Evolutionary conservation across 495 filamentous ascomycete species (phyloP).

Genomic region (Penicillium ucsense): DNA sequence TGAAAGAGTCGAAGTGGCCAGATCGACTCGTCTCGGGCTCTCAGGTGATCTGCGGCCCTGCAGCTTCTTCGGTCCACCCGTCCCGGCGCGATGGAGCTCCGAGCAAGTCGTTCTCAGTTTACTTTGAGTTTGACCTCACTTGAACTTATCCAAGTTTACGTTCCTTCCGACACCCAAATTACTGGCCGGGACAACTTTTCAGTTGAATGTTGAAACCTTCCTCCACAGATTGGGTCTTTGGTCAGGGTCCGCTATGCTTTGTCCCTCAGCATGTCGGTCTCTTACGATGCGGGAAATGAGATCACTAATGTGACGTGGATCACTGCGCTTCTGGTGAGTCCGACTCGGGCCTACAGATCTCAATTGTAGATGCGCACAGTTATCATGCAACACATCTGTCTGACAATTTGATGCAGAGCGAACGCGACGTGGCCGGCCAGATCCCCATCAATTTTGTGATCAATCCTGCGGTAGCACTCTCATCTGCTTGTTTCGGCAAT

Average conservation of each 20-base stretch:
- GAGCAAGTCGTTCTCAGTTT: too few relatives aligned
- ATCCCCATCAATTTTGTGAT: constrained; percentile 55
- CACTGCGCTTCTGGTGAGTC: constrained; percentile 27
- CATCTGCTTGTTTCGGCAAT: constrained; percentile 48
- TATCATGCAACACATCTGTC: background rate
- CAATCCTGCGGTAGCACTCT: constrained; percentile 43
- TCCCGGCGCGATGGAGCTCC: too few relatives aligned
- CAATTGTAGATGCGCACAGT: too few relatives aligned
- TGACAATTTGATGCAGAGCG: constrained; percentile 31
- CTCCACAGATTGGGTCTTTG: too few relatives aligned
- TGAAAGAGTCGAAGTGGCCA: constrained; percentile 23
- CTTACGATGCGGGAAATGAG: constrained; percentile 23
- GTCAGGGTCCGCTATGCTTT: constrained; percentile 1
- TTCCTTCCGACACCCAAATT: too few relatives aligned
- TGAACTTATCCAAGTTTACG: too few relatives aligned
- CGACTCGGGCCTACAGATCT: background rate
- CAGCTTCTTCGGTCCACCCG: constrained; percentile 3
- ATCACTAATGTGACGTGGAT: constrained; percentile 27
- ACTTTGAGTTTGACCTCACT: too few relatives aligned
- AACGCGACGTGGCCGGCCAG: constrained; percentile 49
- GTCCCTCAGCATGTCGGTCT: constrained; percentile 23
- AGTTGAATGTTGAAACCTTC: too few relatives aligned
- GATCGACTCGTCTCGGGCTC: constrained; percentile 15
- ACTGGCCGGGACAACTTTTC: too few relatives aligned
- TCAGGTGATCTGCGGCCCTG: constrained; percentile 16